Conservation (phyloP, 257 asterid species). For the Sherardia arvensis region DNA sequence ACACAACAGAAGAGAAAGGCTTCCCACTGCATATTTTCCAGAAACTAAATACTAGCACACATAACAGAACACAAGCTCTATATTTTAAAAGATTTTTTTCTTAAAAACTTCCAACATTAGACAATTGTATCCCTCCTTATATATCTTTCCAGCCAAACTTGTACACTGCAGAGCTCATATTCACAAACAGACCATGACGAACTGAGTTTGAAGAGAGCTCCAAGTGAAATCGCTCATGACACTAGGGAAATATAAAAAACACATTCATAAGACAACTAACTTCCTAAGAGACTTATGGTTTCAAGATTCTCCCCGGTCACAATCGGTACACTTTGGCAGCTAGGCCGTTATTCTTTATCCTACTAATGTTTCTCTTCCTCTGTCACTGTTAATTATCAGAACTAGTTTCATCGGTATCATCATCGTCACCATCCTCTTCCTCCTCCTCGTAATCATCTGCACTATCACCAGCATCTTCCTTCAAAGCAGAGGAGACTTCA, state of each 20-base stretch:
- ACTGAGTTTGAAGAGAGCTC: not conserved
- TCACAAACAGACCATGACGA: constrained; percentile 2
- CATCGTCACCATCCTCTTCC: not conserved
- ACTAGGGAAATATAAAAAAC: not conserved
- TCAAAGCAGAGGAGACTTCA: constrained; percentile 56
- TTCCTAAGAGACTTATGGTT: constrained; percentile 3
- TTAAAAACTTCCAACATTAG: constrained; percentile 5
- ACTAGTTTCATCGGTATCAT: constrained; percentile 54
- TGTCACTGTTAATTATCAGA: constrained; percentile 25
- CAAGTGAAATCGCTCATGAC: not conserved
- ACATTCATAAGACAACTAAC: not conserved
- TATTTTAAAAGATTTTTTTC: not conserved
- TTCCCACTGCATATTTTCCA: too few relatives aligned
- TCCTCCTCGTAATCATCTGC: constrained; percentile 15
- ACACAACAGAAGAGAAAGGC: too few relatives aligned
- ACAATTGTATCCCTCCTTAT: not conserved
- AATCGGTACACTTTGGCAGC: not conserved
- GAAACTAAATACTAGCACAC: too few relatives aligned
- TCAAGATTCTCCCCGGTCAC: constrained; percentile 2
- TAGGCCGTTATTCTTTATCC: not conserved
- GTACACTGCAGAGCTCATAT: constrained; percentile 9
- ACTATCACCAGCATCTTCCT: constrained; percentile 51
- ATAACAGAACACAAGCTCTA: not conserved
- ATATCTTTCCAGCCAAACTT: not conserved
- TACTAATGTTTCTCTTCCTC: constrained; percentile 3